These are phyloP conservation scores for Dimargaris xerosporica DNA, from an alignment of 192 early-diverging fungal species.

Conservation along the genomic window DNA sequence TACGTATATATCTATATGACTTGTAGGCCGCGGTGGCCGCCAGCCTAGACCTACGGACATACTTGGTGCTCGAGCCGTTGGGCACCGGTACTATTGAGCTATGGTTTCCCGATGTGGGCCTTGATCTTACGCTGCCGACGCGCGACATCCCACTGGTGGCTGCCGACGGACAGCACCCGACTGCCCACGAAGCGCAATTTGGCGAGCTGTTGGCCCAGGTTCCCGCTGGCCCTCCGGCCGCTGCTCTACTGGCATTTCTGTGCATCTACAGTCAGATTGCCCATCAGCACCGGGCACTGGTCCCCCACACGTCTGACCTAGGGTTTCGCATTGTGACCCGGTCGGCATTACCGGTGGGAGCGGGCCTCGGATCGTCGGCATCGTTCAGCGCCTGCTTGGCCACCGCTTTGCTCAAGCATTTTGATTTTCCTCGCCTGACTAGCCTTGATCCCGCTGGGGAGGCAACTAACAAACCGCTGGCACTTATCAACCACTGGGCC, in stretches of 20 bases:
- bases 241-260: slow-evolving; percentile 51
- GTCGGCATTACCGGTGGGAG: slow-evolving; percentile 74
- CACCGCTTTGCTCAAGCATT: slow-evolving; percentile 50
- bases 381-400: slow-evolving; percentile 70
- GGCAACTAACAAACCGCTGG: slow-evolving; percentile 17
- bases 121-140: slow-evolving; percentile 25
- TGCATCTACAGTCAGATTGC: slow-evolving; percentile 37
- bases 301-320: slow-evolving; percentile 4
- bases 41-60: slow-evolving; percentile 61
- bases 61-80: slow-evolving; percentile 38
- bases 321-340: slow-evolving; percentile 49
- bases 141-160: slow-evolving; percentile 17
- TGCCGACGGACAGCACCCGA: slow-evolving; percentile 7
- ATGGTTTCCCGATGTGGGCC: slow-evolving; percentile 43
- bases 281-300: slow-evolving; percentile 6
- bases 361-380: slow-evolving; percentile 94
- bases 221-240: no score
- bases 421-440: slow-evolving; percentile 22
- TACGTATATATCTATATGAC: no score
- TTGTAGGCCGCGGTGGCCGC: slow-evolving; percentile 64
- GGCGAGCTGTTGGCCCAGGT: slow-evolving; percentile 14
- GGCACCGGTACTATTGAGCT: slow-evolving; percentile 30
- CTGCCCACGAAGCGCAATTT: slow-evolving; percentile 3
- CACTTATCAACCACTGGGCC: slow-evolving; percentile 76
- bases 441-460: slow-evolving; percentile 8